These are phyloP conservation scores for Hypoxylon sp. DNA, from an alignment of 2,329 filamentous ascomycete species.

Conservation along the genomic window DNA sequence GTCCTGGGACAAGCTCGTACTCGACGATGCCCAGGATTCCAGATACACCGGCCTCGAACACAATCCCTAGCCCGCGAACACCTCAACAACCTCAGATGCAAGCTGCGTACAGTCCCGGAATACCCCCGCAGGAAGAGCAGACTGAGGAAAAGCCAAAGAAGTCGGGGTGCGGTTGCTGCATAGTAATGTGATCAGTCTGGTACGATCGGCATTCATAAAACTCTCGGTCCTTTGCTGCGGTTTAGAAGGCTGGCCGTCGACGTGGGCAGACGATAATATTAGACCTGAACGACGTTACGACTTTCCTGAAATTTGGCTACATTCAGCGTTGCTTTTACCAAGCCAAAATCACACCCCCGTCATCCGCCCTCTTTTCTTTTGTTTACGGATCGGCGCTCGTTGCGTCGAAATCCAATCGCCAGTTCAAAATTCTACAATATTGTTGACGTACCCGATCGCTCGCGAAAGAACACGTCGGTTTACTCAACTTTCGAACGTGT, in stretches of 20 bases:
- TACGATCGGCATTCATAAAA: conserved; percentile 23
- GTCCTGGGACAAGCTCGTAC: conserved; percentile 60
- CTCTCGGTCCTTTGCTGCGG: conserved; percentile 9
- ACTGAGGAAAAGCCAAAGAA: conserved; percentile 60
- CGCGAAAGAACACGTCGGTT: conserved; percentile 1
- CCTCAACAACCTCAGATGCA: conserved; percentile 52
- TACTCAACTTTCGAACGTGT: conserved; percentile 20
- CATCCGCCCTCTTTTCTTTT: conserved; percentile 32
- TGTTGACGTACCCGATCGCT: conserved; percentile 9
- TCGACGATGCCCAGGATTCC: conserved; percentile 70
- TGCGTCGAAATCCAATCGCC: conserved; percentile 16
- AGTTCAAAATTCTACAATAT: conserved; percentile 4
- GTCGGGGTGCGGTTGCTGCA: conserved; percentile 73
- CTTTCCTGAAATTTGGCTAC: conserved; percentile 24
- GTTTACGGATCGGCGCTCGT: conserved; percentile 27
- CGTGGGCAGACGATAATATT: conserved; percentile 28
- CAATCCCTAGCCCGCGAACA: conserved; percentile 57
- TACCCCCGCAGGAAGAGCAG: conserved; percentile 63
- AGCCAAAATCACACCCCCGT: conserved; percentile 26
- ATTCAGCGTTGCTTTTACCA: conserved; percentile 36
- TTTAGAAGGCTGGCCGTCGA: conserved; percentile 13
- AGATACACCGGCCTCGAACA: conserved; percentile 52
- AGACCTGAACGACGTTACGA: conserved; percentile 39
- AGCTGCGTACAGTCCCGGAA: conserved; percentile 51
- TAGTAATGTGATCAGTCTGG: conserved; percentile 70